Conservation (phyloP, 257 asterid species). For the Phtheirospermum japonicum region DNA sequence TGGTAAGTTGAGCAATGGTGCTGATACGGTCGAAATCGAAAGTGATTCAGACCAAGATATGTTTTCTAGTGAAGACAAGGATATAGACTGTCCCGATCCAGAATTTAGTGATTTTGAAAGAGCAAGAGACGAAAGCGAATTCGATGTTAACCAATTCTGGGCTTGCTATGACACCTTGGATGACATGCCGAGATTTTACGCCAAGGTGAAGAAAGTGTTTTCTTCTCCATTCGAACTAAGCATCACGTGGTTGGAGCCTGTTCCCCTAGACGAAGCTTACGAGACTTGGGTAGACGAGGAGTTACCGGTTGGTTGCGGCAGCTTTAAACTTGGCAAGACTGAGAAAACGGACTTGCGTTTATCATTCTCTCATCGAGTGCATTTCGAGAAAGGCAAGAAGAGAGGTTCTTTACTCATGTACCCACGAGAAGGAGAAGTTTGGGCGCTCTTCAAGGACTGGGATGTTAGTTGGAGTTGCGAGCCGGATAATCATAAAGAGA, state of each 20-base stretch:
- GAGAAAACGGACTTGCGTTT: constrained; percentile 19
- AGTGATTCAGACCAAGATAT: constrained; percentile 30
- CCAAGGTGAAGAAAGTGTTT: constrained; percentile 39
- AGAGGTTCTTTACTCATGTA: constrained; percentile 32
- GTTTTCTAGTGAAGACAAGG: constrained; percentile 11
- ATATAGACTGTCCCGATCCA: constrained; percentile 40
- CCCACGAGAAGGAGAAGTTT: constrained; percentile 58
- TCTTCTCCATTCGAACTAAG: constrained; percentile 43
- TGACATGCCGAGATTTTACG: constrained; percentile 68
- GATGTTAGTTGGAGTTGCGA: constrained; percentile 42
- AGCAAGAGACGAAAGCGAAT: constrained; percentile 33
- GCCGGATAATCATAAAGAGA: constrained; percentile 28
- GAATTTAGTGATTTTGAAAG: constrained; percentile 57
- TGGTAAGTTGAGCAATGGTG: constrained; percentile 15
- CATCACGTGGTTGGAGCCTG: constrained; percentile 54
- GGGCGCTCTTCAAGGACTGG: constrained; percentile 64
- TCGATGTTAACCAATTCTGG: constrained; percentile 52
- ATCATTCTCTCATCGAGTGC: constrained; percentile 53
- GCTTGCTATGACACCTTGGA: constrained; percentile 56
- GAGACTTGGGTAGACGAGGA: constrained; percentile 39
- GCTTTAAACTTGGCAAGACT: constrained; percentile 36
- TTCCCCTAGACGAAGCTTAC: constrained; percentile 32
- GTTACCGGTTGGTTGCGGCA: constrained; percentile 59
- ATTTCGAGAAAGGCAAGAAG: constrained; percentile 34
- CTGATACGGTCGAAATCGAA: constrained; percentile 24